Base-by-base conservation (phyloP, 805 yeast genomes). In the Vanderwaltozyma tropicalis region DNA sequence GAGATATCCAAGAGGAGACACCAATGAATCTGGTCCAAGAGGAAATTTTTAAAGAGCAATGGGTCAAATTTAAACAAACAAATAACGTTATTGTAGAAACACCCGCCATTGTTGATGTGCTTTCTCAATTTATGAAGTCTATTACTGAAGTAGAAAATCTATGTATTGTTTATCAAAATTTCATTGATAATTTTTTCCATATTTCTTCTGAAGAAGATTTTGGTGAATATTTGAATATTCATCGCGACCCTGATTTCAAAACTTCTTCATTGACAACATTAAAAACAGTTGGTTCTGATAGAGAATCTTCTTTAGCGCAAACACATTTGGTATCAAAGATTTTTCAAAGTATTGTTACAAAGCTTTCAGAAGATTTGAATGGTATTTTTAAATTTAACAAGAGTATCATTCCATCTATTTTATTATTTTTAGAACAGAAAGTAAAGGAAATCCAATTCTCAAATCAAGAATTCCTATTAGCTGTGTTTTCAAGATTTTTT, bases 381-480 rank as follows among this genome's bases (percentile, higher is more conserved):
- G 24, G 59, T 60, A 16, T 49, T 41, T 13, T 39, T 66, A 16
- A 41, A 46, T 53, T 13, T 62, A 65, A 28, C 60, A 62, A 37
- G 28, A 51, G 69, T 10, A 64, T 67, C 24, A 56, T 63, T 13
- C 74, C 78, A 1, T 58, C 64, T 3, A 46, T 73, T 1, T 43
- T 70, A 32, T 47, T 66, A 1, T 53, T 65, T 28, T 46, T 75
- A 9, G 78, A 76, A 41, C 39, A 45, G 7, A 47, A 58, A 19
- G 55, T 62, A 5, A 48, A 47, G 18, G 51, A 48, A 10, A 51
- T 66, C 15, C 69, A 69, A 9, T 60, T 72, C 8, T 64, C 79
- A 1, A 72, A 74, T 52, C 87, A 80, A 50, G 95, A 83, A 44
- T 84, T 70, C 47, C 60, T 71, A 16, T 62, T 72, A 41, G 66